Base-by-base conservation (phyloP, 371 early-diverging fungal genomes). In the Saksenaea vasiformis region DNA sequence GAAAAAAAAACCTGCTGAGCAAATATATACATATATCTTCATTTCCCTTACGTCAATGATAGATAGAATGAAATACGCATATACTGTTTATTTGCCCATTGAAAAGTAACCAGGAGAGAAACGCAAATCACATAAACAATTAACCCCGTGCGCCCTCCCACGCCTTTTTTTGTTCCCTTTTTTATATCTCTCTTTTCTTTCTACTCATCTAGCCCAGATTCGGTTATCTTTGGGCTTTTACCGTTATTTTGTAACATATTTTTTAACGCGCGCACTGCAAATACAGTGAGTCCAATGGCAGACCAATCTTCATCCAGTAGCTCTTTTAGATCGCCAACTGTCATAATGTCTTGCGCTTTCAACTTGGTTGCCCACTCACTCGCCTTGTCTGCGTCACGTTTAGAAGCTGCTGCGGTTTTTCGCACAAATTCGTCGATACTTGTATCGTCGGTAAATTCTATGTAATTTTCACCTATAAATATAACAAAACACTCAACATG, bases 181-280 rank as follows among this genome's bases (percentile, higher is more conserved):
- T 55, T 54, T 62, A 13, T 58, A 1, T 37, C 24, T 38, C 14
- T 26, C 15, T 58, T 38, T 26, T 38, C 17, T 24, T 9, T 36
- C 54, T 24, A 55, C 11, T 19, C 41, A 15, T 56, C 55, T 55
- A 10, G 38, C 7, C 41, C 34, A 26, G 8, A 13, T 31, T 22
- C 34, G 15, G 17, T 34, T 10, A 39, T 0, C 27, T 31, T 22
- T 1, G 47, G 22, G 41, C 39, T 59, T 8, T 65, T 59, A 11
- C 38, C 51, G 35, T 59, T 65, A 14, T 61, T 41, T 26, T 41
- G 38, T 15, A 91, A 75, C 69, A 88, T 86, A 67, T 92, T 92
- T 78, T 93, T 93, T 61, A 95, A 79, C 5, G 93, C 92, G 53
- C 96, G 85, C 26, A 85, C 72, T 3, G 95, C 93, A 85, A 95